phyloP scores from a whole-genome alignment of 2,329 filamentous ascomycete species.

The Hymenotorrendiella dingleyae region DNA sequence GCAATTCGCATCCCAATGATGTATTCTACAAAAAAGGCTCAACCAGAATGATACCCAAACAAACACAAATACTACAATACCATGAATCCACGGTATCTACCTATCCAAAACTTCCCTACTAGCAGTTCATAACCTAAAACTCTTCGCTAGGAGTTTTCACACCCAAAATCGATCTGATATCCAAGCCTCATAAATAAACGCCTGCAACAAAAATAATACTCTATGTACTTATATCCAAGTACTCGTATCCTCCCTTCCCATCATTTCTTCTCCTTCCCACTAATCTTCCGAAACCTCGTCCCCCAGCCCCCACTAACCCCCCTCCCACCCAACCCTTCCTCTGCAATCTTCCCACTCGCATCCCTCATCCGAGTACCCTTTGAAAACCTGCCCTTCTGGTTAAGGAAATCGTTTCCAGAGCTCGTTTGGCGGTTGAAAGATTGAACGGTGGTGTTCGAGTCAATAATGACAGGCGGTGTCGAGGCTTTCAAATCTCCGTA shows the following conservation, averaged over 20 bases:
- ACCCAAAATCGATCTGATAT: too few species aligned
- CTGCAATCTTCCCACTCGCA: slow-evolving; percentile 67
- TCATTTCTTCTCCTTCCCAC: slow-evolving; percentile 19
- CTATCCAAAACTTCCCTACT: neutral
- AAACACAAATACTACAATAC: too few species aligned
- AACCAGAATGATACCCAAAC: too few species aligned
- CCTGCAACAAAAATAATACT: neutral
- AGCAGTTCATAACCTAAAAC: neutral
- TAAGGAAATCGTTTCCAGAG: slow-evolving; percentile 50
- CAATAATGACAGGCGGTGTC: slow-evolving; percentile 49
- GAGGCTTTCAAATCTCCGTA: slow-evolving; percentile 52
- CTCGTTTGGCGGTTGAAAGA: slow-evolving; percentile 50
- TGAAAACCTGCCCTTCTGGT: slow-evolving; percentile 18
- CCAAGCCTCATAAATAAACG: neutral
- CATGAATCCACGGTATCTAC: too few species aligned
- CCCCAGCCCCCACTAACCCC: slow-evolving; percentile 23
- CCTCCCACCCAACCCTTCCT: slow-evolving; percentile 51
- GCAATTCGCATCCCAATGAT: too few species aligned
- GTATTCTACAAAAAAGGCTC: too few species aligned
- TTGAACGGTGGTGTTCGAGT: too few species aligned
- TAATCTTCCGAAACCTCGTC: slow-evolving; percentile 35
- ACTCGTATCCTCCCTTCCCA: too few species aligned
- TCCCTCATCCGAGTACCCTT: slow-evolving; percentile 51
- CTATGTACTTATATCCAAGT: neutral
- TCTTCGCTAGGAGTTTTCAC: neutral